phyloP scores from a whole-genome alignment of 1,284 basidiomycete genomes.

The Sanghuangporus baumii region DNA sequence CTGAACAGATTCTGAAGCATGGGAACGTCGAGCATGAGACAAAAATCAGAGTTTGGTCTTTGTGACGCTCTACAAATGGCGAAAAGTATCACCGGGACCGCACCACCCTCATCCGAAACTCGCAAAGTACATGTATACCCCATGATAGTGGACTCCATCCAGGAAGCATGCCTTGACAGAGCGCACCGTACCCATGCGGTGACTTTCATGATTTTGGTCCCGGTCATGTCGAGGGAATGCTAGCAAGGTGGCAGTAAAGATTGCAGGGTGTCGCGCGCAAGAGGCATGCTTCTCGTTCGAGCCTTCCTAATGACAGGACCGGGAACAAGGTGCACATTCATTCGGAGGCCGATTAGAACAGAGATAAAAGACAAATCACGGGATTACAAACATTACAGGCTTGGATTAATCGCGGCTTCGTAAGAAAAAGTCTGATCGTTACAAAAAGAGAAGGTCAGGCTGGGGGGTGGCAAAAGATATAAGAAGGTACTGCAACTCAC shows the following conservation, averaged over 20 bases:
- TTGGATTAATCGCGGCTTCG: neutral
- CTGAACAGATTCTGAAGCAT: neutral
- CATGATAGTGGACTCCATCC: neutral
- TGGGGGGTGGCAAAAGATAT: neutral
- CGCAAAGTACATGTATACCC: neutral
- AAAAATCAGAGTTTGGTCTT: neutral
- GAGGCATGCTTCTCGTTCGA: neutral
- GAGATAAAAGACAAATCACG: neutral
- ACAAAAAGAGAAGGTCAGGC: neutral
- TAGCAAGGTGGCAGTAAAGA: neutral
- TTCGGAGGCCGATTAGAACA: neutral
- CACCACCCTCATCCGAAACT: neutral
- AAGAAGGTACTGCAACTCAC: neutral
- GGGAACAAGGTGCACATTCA: neutral
- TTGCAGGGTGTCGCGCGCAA: neutral
- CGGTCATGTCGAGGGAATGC: neutral
- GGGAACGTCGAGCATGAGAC: neutral
- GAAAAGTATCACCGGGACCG: neutral
- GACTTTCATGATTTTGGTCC: neutral
- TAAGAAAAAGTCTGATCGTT: neutral
- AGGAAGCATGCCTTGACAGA: neutral
- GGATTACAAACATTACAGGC: neutral
- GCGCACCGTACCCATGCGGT: neutral
- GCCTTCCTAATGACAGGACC: neutral
- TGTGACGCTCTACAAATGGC: neutral